Evolutionary conservation across 2,329 filamentous ascomycete genomes (phyloP).

Genomic region (Epichloe glyceriae): DNA sequence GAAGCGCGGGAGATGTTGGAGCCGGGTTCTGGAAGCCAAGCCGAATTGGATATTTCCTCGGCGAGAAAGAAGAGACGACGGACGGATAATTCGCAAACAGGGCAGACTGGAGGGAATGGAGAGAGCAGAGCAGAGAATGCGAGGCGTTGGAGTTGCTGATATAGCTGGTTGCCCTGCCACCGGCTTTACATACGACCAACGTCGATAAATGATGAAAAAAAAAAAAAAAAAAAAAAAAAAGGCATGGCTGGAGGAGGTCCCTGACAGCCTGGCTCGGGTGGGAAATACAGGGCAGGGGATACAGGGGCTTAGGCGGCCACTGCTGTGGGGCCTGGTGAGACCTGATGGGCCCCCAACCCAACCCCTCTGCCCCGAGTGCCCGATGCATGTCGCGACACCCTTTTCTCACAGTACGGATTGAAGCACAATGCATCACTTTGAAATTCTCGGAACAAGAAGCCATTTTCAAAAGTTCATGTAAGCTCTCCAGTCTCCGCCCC

Average conservation of each 20-base stretch:
- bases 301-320: too few relatives aligned
- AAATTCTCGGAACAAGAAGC: too few relatives aligned
- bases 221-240: constrained; percentile 12
- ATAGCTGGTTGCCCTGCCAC: constrained; percentile 38
- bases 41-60: neutral
- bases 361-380: too few relatives aligned
- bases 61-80: neutral
- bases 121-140: neutral
- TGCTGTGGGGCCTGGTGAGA: too few relatives aligned
- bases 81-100: neutral
- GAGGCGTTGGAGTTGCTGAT: constrained; percentile 11
- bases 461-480: too few relatives aligned
- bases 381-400: too few relatives aligned
- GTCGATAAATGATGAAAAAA: constrained; percentile 5
- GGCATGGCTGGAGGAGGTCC: constrained; percentile 19
- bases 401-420: too few relatives aligned
- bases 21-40: neutral
- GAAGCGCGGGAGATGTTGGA: neutral
- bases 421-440: too few relatives aligned
- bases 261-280: neutral
- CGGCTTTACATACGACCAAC: constrained; percentile 20
- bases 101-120: constrained; percentile 7
- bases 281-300: too few relatives aligned
- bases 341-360: too few relatives aligned
- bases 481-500: too few relatives aligned